Evolutionary conservation across 768 basidiomycete genomes (phyloP), one percentile per base, ranked within the genome.

Genomic region (Rhizopogon vinicolor): DNA sequence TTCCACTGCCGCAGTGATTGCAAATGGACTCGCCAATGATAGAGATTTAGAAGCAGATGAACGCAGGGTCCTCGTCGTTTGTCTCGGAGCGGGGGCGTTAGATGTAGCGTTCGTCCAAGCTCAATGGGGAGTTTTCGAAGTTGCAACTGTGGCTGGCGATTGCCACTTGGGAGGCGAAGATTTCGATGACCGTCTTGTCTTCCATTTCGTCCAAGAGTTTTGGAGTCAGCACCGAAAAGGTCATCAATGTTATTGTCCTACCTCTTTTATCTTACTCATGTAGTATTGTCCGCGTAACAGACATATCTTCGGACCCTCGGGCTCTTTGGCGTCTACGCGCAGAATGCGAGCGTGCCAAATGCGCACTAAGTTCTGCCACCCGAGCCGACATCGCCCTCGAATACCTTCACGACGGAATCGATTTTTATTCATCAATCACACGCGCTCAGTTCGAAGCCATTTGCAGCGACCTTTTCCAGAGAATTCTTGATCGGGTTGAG

Each of bases 361-460:
- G 94, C 59, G 97, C 93, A 29, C 91, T 98, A 58, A 98, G 95
- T 41, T 97, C 94, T 50, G 93, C 93, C 54, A 86, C 94, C 56
- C 93, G 95, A 71, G 94, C 95, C 44, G 89, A 93, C 65, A 93
- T 98, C 63, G 95, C 96, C 74, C 96, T 98, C 68, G 95, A 98
- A 79, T 96, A 94, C 48, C 87, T 98, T 59, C 96, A 82, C 71
- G 93, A 96, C 81, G 94, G 95, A 68, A 88, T 96, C 71, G 94
- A 98, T 76, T 97, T 98, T 79, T 97, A 95, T 82, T 95, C 94
- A 18, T 93, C 93, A 52, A 84, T 98, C 69, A 98, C 96, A 66
- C 93, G 95, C 79, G 93, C 93, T 50, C 91, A 94, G 65, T 98
- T 97, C 75, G 95, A 97, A 74, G 91, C 94, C 68, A 79, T 98